Evolutionary conservation across 331 rosid genomes (phyloP).

Genomic region (Acacia concinna): DNA sequence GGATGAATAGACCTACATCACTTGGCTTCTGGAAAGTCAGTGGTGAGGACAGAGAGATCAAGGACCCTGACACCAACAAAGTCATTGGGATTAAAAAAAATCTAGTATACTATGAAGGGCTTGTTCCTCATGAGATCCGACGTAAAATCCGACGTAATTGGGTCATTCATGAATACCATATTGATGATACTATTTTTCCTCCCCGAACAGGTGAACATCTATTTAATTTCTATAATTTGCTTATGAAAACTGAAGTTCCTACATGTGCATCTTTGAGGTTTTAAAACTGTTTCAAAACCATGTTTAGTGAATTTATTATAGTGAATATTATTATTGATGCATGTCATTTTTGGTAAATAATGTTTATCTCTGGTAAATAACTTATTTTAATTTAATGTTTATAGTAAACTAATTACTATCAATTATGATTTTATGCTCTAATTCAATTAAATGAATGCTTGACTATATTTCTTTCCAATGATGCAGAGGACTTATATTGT

Average conservation of each 20-base stretch:
- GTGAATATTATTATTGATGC: too few species aligned
- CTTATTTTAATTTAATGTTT: not conserved
- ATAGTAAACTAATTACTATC: not conserved
- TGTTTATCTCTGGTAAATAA: not conserved
- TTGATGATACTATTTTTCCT: not conserved
- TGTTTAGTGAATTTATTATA: too few species aligned
- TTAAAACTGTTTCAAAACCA: not conserved
- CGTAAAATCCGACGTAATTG: slow-evolving; percentile 39
- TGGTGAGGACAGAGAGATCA: slow-evolving; percentile 29
- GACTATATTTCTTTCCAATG: not conserved
- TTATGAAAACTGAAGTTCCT: too few species aligned
- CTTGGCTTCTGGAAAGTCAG: slow-evolving; percentile 57
- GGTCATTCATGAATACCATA: slow-evolving; percentile 64
- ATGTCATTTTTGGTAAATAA: not conserved
- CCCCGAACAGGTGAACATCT: slow-evolving; percentile 20
- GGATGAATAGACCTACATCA: slow-evolving; percentile 35
- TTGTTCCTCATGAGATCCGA: slow-evolving; percentile 12
- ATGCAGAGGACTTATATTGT: slow-evolving; percentile 41
- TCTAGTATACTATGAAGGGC: slow-evolving; percentile 45
- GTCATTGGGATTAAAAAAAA: slow-evolving; percentile 42
- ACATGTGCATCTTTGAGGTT: not conserved
- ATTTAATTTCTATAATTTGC: not conserved
- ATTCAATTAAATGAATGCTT: not conserved
- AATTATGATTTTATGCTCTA: not conserved
- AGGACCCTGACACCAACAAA: slow-evolving; percentile 1